phyloP scores from a whole-genome alignment of 2,329 filamentous ascomycete genomes.

The Fusarium globosum region DNA sequence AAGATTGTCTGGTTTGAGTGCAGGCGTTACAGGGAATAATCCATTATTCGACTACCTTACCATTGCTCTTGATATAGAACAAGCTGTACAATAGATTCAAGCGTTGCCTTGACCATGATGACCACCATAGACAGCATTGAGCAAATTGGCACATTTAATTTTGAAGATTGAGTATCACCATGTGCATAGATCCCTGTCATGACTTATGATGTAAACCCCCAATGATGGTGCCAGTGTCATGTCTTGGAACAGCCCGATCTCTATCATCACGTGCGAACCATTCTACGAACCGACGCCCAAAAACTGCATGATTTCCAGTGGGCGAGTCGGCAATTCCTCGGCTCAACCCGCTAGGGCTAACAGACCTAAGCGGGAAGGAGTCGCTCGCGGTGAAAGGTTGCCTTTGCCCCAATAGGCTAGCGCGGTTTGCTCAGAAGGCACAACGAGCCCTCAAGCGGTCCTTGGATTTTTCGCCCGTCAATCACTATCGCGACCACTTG shows the following conservation, averaged over 20 bases:
- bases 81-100: constrained; percentile 47
- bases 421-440: constrained; percentile 50
- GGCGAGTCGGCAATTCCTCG: constrained; percentile 48
- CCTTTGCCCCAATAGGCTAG: constrained; percentile 51
- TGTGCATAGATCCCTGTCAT: not conserved
- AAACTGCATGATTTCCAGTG: not conserved
- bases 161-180: not conserved
- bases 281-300: not conserved
- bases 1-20: constrained; percentile 38
- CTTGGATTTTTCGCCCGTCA: constrained; percentile 55
- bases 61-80: constrained; percentile 41
- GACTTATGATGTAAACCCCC: constrained; percentile 2
- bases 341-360: constrained; percentile 51
- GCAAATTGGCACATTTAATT: constrained; percentile 30
- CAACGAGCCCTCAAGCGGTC: constrained; percentile 54
- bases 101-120: constrained; percentile 39
- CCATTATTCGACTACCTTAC: constrained; percentile 8
- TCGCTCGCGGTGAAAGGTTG: constrained; percentile 50
- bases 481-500: constrained; percentile 55
- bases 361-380: constrained; percentile 54
- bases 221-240: not conserved
- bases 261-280: constrained; percentile 25
- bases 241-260: not conserved
- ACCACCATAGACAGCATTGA: constrained; percentile 41
- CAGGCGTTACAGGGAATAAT: constrained; percentile 38